Evolutionary conservation across 257 asterid genomes (phyloP).

Genomic region (Solanum corneliomulleri): DNA sequence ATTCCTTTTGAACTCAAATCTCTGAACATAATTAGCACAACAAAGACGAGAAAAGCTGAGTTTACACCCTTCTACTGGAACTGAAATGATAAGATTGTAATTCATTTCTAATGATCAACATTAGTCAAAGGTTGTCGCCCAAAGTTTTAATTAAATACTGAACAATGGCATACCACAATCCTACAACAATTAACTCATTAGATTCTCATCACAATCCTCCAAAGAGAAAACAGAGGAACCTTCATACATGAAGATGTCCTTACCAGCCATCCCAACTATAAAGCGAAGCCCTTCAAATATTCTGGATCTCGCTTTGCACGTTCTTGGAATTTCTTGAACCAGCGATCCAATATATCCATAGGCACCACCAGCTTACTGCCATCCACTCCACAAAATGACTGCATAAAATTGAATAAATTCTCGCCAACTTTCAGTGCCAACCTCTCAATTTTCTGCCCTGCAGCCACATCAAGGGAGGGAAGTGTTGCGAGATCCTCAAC

Average conservation of each 20-base stretch:
- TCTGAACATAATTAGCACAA: neutral
- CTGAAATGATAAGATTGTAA: neutral
- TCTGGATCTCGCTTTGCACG: conserved; percentile 89
- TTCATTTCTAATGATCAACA: neutral
- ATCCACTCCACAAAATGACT: conserved; percentile 90
- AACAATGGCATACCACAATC: neutral
- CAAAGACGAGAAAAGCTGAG: neutral
- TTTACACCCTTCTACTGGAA: neutral
- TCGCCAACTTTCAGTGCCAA: conserved; percentile 91
- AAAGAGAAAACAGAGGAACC: neutral
- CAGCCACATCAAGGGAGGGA: conserved; percentile 79
- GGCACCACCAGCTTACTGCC: conserved; percentile 90
- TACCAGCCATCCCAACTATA: conserved; percentile 19
- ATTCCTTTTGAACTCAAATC: neutral
- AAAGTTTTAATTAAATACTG: neutral
- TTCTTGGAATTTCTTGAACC: conserved; percentile 98
- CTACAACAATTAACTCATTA: neutral
- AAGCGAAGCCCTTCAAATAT: conserved; percentile 72
- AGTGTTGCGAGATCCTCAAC: conserved; percentile 74
- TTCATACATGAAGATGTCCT: neutral
- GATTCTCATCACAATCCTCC: neutral
- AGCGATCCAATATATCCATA: conserved; percentile 82
- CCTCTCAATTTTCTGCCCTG: conserved; percentile 79
- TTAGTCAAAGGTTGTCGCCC: neutral
- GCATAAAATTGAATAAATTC: conserved; percentile 90